phyloP scores from a whole-genome alignment of 2,329 filamentous ascomycete genomes.

The Podosphaera fusca region DNA sequence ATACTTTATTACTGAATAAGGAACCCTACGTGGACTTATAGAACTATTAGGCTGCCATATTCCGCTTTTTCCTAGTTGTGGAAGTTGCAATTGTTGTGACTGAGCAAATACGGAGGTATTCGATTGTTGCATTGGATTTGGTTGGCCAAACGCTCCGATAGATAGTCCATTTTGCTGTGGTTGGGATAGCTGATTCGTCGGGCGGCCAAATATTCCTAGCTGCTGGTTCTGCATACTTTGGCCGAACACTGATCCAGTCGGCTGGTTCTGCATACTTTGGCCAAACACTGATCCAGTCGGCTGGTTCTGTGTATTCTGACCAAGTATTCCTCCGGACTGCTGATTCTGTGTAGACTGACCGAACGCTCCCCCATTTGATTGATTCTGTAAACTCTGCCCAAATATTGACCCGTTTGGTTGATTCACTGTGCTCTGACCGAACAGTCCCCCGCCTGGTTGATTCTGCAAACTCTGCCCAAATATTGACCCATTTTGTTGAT shows the following conservation, averaged over 20 bases:
- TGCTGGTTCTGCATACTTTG: background rate
- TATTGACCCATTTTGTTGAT: background rate
- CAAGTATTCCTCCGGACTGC: slow-evolving; percentile 1
- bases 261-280: slow-evolving; percentile 1
- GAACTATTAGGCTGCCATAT: slow-evolving; percentile 14
- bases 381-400: slow-evolving; percentile 7
- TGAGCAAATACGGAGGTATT: background rate
- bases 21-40: slow-evolving; percentile 12
- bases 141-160: background rate
- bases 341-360: background rate
- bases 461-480: background rate
- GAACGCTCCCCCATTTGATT: slow-evolving; percentile 3
- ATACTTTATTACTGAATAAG: background rate
- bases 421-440: background rate
- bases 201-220: background rate
- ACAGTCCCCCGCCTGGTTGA: background rate
- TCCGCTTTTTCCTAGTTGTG: slow-evolving; percentile 10
- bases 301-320: background rate
- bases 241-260: background rate
- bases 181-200: background rate
- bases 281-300: background rate
- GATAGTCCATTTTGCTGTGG: background rate
- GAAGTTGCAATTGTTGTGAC: slow-evolving; percentile 8
- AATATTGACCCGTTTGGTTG: slow-evolving; percentile 1
- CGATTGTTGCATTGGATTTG: slow-evolving; percentile 8